Percentiles rank a stretch among this genome's conserved stretches.
phyloP scores from a whole-genome alignment of 1,139 yeast genomes.

The Debaryomyces nepalensis region DNA sequence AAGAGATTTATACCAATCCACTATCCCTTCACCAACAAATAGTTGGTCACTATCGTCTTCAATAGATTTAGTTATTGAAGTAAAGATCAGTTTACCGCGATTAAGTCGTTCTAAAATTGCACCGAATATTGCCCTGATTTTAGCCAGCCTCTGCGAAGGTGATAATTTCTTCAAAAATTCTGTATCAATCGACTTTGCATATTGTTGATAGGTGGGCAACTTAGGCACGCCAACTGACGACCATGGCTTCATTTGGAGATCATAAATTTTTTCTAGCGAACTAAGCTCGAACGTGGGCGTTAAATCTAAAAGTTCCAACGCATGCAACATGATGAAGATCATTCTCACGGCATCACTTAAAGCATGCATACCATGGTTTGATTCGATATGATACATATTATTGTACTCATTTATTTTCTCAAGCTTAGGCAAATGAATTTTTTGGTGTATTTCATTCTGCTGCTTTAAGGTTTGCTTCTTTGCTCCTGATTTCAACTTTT shows the following conservation, averaged over 20 bases:
- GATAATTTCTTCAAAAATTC: conserved; percentile 14
- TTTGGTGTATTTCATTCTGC: conserved; percentile 23
- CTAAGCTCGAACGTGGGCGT: conserved; percentile 46
- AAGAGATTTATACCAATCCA: conserved; percentile 29
- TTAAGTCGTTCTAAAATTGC: conserved; percentile 23
- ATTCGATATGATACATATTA: conserved; percentile 28
- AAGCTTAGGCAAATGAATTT: conserved; percentile 31
- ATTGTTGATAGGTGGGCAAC: conserved; percentile 53
- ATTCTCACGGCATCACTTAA: conserved; percentile 32
- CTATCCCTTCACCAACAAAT: conserved; percentile 19
- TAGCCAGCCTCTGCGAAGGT: conserved; percentile 2
- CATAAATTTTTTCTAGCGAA: conserved; percentile 56
- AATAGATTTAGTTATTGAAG: conserved; percentile 12
- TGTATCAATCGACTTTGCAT: conserved; percentile 24
- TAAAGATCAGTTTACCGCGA: conserved; percentile 17
- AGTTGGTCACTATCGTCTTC: conserved; percentile 5
- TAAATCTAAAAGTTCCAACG: conserved; percentile 31
- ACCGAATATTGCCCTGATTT: conserved; percentile 15
- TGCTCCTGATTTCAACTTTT: conserved; percentile 52
- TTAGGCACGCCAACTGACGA: conserved; percentile 82
- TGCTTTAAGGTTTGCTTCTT: conserved; percentile 41
- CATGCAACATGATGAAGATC: conserved; percentile 29
- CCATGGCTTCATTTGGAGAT: conserved; percentile 80
- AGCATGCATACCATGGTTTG: conserved; percentile 43
- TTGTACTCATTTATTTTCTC: conserved; percentile 24